phyloP scores from a whole-genome alignment of 1,139 yeast genomes.

The Diutina ranongensis region DNA sequence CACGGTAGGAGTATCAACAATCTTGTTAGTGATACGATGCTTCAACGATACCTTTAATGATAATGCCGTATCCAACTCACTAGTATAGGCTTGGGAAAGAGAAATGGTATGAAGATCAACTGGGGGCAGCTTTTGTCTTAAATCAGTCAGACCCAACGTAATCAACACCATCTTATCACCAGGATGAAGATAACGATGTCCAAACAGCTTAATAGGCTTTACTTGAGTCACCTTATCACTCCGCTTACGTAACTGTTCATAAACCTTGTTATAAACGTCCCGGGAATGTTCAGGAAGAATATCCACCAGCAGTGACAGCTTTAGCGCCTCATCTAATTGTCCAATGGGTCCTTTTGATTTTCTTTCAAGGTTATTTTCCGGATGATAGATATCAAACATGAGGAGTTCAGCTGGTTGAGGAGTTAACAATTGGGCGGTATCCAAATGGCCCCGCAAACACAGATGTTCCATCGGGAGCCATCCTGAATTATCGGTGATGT shows the following conservation, averaged over 20 bases:
- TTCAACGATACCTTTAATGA: constrained; percentile 61
- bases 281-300: constrained; percentile 4
- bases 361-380: constrained; percentile 20
- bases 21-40: constrained; percentile 26
- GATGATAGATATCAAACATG: constrained; percentile 28
- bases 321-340: neutral
- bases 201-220: constrained; percentile 68
- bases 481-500: constrained; percentile 70
- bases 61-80: constrained; percentile 82
- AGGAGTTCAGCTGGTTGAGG: constrained; percentile 29
- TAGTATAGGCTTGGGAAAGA: constrained; percentile 59
- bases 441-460: constrained; percentile 76
- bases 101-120: constrained; percentile 67
- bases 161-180: constrained; percentile 62
- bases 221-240: constrained; percentile 10
- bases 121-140: constrained; percentile 48
- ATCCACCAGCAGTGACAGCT: constrained; percentile 6
- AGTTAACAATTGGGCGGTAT: constrained; percentile 48
- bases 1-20: constrained; percentile 52
- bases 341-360: neutral
- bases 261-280: neutral
- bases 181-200: constrained; percentile 60
- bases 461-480: constrained; percentile 99
- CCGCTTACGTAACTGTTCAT: neutral
- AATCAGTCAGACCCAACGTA: constrained; percentile 81